Conservation (phyloP, 176 grass and related monocot genomes). For the Rhynchospora breviuscula region DNA sequence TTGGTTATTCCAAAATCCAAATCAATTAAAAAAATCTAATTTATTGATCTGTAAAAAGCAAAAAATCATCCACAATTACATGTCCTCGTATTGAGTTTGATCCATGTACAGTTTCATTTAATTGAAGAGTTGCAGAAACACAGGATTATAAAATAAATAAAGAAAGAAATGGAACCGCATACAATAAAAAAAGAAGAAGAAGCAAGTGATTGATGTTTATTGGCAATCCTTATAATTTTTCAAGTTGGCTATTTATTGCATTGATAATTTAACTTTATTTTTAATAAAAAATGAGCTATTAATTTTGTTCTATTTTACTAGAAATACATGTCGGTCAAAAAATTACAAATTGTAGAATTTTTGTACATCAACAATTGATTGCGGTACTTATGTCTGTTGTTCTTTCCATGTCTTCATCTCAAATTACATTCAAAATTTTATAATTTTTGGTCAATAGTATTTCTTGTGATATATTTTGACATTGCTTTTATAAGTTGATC, state of each 20-base stretch:
- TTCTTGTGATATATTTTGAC: slow-evolving; percentile 3
- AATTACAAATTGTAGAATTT: slow-evolving; percentile 11
- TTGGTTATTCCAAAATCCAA: background rate
- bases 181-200: too few relatives aligned
- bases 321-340: slow-evolving; percentile 21
- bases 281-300: background rate
- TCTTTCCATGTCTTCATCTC: slow-evolving; percentile 25
- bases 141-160: too few relatives aligned
- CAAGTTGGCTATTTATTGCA: background rate
- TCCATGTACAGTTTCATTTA: too few relatives aligned
- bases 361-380: slow-evolving; percentile 20
- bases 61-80: too few relatives aligned
- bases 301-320: slow-evolving; percentile 10
- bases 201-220: too few relatives aligned
- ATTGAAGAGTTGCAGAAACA: too few relatives aligned
- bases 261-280: background rate
- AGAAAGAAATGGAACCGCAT: too few relatives aligned
- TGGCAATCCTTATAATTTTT: too few relatives aligned
- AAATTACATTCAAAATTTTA: background rate
- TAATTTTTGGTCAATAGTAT: background rate
- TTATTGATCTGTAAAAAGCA: too few relatives aligned
- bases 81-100: too few relatives aligned
- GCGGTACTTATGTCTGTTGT: slow-evolving; percentile 33
- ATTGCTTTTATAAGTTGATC: slow-evolving; percentile 26
- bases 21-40: background rate